phyloP scores from a whole-genome alignment of 2,329 filamentous ascomycete species.

The Myriangium duriaei region DNA sequence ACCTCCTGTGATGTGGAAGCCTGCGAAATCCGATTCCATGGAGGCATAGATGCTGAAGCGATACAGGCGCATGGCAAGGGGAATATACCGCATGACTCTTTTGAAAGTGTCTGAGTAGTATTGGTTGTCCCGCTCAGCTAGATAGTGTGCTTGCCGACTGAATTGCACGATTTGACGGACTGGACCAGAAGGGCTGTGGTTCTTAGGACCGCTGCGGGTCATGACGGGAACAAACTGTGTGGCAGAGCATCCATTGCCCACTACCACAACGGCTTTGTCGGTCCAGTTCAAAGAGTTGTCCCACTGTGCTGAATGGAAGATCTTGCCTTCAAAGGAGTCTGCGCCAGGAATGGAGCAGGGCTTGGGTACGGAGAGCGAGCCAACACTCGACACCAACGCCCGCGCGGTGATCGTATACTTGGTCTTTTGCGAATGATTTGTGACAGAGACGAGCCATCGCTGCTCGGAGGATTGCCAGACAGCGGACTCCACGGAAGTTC shows the following conservation, averaged over 20 bases:
- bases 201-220: slow-evolving; percentile 17
- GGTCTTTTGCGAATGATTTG: slow-evolving; percentile 15
- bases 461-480: slow-evolving; percentile 17
- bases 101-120: slow-evolving; percentile 30
- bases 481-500: slow-evolving; percentile 16
- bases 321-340: slow-evolving; percentile 23
- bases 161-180: slow-evolving; percentile 35
- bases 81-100: slow-evolving; percentile 33
- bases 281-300: slow-evolving; percentile 28
- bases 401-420: slow-evolving; percentile 14
- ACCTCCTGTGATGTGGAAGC: slow-evolving; percentile 29
- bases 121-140: slow-evolving; percentile 33
- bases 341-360: slow-evolving; percentile 18
- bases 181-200: slow-evolving; percentile 1
- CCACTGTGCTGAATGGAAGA: slow-evolving; percentile 32
- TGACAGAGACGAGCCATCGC: slow-evolving; percentile 19
- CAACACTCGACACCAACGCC: slow-evolving; percentile 20
- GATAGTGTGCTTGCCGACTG: slow-evolving; percentile 39
- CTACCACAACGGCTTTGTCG: slow-evolving; percentile 26
- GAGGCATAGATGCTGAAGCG: slow-evolving; percentile 30
- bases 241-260: slow-evolving; percentile 43
- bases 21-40: slow-evolving; percentile 33
- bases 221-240: slow-evolving; percentile 44
- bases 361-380: slow-evolving; percentile 18
- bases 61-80: slow-evolving; percentile 33